Conservation (phyloP, 2,329 filamentous ascomycete species). For the Pseudogymnoascus verrucosus region DNA sequence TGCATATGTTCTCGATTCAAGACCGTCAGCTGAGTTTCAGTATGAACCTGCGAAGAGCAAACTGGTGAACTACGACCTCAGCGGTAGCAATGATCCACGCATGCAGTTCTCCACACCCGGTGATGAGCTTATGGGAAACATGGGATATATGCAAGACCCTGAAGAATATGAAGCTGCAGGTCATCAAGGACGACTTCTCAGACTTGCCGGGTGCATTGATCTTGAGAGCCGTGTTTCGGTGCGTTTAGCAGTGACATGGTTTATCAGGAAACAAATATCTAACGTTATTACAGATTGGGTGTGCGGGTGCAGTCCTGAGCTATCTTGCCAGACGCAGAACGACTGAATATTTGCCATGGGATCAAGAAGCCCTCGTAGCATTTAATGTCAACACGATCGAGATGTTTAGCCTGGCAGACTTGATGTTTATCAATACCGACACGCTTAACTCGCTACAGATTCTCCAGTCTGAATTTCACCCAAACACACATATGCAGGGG, state of each 20-base stretch:
- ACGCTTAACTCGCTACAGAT: constrained; percentile 79
- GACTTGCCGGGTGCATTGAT: constrained; percentile 63
- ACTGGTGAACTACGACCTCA: constrained; percentile 47
- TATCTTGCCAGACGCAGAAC: constrained; percentile 65
- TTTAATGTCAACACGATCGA: constrained; percentile 58
- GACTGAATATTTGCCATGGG: constrained; percentile 53
- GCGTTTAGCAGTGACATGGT: constrained; percentile 17
- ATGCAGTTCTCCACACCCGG: constrained; percentile 57
- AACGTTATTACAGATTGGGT: constrained; percentile 48
- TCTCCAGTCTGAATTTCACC: constrained; percentile 72
- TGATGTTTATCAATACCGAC: constrained; percentile 75
- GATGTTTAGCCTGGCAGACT: constrained; percentile 61
- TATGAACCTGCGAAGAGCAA: constrained; percentile 59
- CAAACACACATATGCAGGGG: constrained; percentile 70
- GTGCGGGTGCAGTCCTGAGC: constrained; percentile 76
- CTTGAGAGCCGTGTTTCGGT: constrained; percentile 66
- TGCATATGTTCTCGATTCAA: constrained; percentile 51
- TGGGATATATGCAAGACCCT: constrained; percentile 25
- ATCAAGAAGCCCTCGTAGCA: constrained; percentile 42
- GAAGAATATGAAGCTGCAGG: constrained; percentile 38
- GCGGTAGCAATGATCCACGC: constrained; percentile 37
- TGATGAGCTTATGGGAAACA: constrained; percentile 28
- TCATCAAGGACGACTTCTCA: constrained; percentile 56
- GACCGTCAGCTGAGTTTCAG: constrained; percentile 65
- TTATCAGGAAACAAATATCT: not conserved